Evolutionary conservation across 805 yeast species (phyloP), one percentile per base, ranked within the genome.

Genomic region (Candida stauntonica): DNA sequence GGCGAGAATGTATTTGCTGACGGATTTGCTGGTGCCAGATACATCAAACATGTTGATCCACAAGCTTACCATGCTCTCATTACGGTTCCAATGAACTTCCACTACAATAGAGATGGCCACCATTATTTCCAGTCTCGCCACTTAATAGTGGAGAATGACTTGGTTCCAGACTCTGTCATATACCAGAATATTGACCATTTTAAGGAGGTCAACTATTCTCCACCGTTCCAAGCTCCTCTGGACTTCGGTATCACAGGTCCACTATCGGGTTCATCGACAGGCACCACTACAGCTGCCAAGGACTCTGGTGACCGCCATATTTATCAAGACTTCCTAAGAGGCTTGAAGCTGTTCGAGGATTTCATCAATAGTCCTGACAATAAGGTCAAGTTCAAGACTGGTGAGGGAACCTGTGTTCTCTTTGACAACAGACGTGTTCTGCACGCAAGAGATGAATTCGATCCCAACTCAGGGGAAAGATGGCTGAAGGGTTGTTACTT

Each of bases 171-270:
- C 7, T 16, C 31, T 17, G 6, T 27, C 23, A 32, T 45, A 3
- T 43, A 42, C 11, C 58, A 54, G 5, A 45, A 45, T 2, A 34
- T 28, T 4, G 62, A 50, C 37, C 54, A 52, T 26, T 73, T 81
- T 46, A 72, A 71, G 48, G 79, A 73, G 37, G 73, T 82, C 15
- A 81, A 81, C 54, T 84, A 83, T 57, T 78, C 91, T 1, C 93
- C 94, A 3, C 91, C 89, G 9, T 83, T 81, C 63, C 94, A 84
- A 54, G 91, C 85, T 0, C 91, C 91, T 1, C 75, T 78, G 41
- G 86, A 81, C 46, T 62, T 61, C 39, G 79, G 78, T 15, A 69
- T 75, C n/a, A 61, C 60, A 12, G 60, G 63, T 23, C 44, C 41
- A 21, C 38, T 38, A 3, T 31, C 45, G 6, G 41, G 41, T 2